Percentiles rank a stretch among this genome's conserved stretches.
phyloP scores from a whole-genome alignment of 1,284 basidiomycete genomes.

The Xanthoconium separans region DNA sequence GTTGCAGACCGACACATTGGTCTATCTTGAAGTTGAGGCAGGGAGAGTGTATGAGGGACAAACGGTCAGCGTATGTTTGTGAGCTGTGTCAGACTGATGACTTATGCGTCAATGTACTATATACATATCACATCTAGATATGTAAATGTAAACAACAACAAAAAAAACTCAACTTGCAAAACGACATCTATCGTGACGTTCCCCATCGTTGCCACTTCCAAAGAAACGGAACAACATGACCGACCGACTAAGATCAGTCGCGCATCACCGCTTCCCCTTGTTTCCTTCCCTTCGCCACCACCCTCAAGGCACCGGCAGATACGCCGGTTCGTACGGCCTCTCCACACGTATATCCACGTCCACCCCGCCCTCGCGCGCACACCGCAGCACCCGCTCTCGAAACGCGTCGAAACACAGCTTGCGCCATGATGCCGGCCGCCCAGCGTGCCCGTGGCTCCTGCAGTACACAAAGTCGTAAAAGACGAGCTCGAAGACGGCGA shows the following conservation, averaged over 20 bases:
- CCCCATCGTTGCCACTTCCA: too few relatives aligned
- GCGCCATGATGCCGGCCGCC: constrained; percentile 9
- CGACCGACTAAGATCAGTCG: too few relatives aligned
- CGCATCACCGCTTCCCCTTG: background rate
- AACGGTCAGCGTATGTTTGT: too few relatives aligned
- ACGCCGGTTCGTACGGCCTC: constrained; percentile 27
- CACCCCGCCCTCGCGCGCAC: constrained; percentile 23
- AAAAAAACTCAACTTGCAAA: too few relatives aligned
- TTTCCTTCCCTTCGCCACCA: background rate
- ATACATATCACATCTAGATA: too few relatives aligned
- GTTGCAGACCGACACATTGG: background rate
- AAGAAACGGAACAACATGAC: background rate
- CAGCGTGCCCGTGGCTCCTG: constrained; percentile 2
- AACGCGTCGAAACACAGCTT: constrained; percentile 22
- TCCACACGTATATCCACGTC: constrained; percentile 27
- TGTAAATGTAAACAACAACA: too few relatives aligned
- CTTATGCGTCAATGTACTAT: too few relatives aligned
- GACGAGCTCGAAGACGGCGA: constrained; percentile 24
- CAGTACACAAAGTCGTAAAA: constrained; percentile 27
- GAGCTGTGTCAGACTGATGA: too few relatives aligned
- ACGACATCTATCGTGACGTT: too few relatives aligned
- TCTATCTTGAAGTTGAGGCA: too few relatives aligned
- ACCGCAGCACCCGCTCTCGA: constrained; percentile 20
- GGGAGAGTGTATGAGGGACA: too few relatives aligned
- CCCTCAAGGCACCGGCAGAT: constrained; percentile 14